Conservation (phyloP, 495 filamentous ascomycete species). For the Lasiosphaeriaceae sp. region DNA sequence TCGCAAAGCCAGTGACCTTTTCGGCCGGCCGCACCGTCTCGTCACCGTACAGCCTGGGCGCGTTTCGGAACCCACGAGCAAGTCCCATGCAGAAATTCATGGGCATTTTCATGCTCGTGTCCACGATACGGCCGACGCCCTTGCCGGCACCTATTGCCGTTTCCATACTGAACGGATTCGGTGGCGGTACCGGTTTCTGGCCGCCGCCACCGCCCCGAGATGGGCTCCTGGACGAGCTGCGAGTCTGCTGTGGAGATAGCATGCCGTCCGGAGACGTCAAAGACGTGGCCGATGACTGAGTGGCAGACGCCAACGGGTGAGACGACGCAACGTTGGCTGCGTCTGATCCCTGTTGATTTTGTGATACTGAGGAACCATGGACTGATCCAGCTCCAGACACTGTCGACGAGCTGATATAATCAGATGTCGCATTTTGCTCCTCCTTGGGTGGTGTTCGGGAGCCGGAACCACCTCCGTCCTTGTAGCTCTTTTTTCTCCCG, state of each 20-base stretch:
- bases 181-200: background rate
- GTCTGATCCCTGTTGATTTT: no score
- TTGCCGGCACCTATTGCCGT: constrained; percentile 58
- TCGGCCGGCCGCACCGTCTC: constrained; percentile 63
- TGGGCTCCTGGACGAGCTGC: background rate
- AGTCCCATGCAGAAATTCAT: constrained; percentile 76
- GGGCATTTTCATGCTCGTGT: constrained; percentile 67
- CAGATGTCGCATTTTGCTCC: background rate
- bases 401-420: background rate
- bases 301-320: no score
- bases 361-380: no score
- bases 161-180: constrained; percentile 41
- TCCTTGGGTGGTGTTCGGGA: background rate
- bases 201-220: background rate
- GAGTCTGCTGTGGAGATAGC: background rate
- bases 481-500: constrained; percentile 17
- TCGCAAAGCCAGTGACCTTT: constrained; percentile 66
- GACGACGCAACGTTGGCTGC: no score
- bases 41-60: constrained; percentile 74
- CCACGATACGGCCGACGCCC: constrained; percentile 63
- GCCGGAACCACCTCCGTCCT: background rate
- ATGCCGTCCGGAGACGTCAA: no score
- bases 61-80: constrained; percentile 82
- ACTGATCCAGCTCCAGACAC: background rate
- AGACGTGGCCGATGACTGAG: no score